Percentiles rank a stretch among this genome's conserved stretches.
Evolutionary conservation across 441 rosid species (phyloP).

Genomic region (Erodium moschatum): DNA sequence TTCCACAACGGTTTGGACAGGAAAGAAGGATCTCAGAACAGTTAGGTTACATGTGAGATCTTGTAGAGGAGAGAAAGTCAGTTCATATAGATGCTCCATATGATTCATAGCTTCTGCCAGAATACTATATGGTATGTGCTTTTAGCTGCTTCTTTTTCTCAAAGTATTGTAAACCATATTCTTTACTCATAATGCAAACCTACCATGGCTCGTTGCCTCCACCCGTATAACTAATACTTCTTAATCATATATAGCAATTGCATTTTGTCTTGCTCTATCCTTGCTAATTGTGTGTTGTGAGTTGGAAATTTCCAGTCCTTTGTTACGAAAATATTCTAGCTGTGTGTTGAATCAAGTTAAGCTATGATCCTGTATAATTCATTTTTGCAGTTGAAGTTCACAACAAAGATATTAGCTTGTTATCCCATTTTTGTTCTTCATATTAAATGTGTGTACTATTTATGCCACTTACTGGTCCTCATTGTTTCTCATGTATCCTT

Average conservation of each 20-base stretch:
- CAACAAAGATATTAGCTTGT: no score
- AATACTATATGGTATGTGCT: conserved; percentile 22
- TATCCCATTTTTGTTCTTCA: no score
- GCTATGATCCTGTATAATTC: not conserved
- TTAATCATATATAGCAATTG: not conserved
- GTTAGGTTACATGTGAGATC: conserved; percentile 16
- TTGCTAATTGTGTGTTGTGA: not conserved
- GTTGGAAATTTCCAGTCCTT: not conserved
- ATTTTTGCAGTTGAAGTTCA: no score
- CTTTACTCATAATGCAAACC: conserved; percentile 8
- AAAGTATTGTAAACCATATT: conserved; percentile 21
- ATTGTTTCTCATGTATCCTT: no score
- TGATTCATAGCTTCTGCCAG: conserved; percentile 17
- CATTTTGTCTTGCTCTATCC: not conserved
- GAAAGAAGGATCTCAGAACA: conserved; percentile 4
- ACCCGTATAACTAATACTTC: not conserved
- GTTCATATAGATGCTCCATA: conserved; percentile 7
- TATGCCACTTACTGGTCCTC: no score
- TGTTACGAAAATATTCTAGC: no score
- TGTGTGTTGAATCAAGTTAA: no score
- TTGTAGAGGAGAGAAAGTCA: conserved; percentile 5
- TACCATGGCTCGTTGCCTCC: not conserved
- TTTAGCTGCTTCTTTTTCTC: not conserved
- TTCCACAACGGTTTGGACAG: not conserved
- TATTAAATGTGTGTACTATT: no score